These are phyloP conservation scores for Ogataea methylovora DNA, from an alignment of 805 yeast genomes.

Conservation along the genomic window DNA sequence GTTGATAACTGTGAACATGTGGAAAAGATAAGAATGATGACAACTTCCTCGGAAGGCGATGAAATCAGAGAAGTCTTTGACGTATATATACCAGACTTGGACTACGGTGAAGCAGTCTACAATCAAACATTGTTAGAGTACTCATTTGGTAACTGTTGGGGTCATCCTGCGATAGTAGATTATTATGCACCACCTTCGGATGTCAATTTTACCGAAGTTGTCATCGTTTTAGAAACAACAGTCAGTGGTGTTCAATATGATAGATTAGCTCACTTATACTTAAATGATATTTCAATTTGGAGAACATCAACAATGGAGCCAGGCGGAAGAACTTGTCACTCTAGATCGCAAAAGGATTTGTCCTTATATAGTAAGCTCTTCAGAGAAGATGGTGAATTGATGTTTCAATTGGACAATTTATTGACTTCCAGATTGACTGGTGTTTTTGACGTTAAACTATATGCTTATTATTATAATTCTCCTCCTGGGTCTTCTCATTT, in stretches of 20 bases:
- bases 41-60: neutral
- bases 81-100: constrained; percentile 20
- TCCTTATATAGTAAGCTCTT: constrained; percentile 49
- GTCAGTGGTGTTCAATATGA: constrained; percentile 59
- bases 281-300: constrained; percentile 67
- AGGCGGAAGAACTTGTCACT: constrained; percentile 37
- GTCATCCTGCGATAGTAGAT: constrained; percentile 36
- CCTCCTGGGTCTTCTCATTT: constrained; percentile 8
- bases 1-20: neutral
- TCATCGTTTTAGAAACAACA: constrained; percentile 43
- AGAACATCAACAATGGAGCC: constrained; percentile 85
- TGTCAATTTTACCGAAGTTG: constrained; percentile 41
- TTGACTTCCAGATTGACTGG: constrained; percentile 52
- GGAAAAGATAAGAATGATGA: neutral
- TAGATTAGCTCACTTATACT: constrained; percentile 54
- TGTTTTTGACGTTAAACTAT: constrained; percentile 44
- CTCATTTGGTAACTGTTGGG: constrained; percentile 56
- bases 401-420: constrained; percentile 61
- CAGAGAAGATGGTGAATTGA: constrained; percentile 29
- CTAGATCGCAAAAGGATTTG: constrained; percentile 55
- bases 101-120: constrained; percentile 30
- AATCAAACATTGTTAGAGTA: constrained; percentile 33
- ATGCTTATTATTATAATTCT: constrained; percentile 41
- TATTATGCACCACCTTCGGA: constrained; percentile 39
- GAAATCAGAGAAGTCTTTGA: constrained; percentile 23